Base-by-base conservation (phyloP, 345 rosid species). In the Anastatica hierochuntica region DNA sequence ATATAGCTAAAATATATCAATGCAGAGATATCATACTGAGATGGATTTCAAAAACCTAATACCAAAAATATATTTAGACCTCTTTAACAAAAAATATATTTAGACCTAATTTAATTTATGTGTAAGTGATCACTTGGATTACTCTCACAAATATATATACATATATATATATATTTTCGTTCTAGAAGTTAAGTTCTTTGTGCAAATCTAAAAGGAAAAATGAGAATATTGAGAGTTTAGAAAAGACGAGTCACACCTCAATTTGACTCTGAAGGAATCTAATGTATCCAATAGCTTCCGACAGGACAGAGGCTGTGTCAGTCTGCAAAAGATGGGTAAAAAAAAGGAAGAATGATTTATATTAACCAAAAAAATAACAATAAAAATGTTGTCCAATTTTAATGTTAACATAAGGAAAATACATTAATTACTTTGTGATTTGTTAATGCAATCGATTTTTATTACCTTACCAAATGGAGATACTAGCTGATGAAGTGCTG, bases 251-350 rank as follows among this genome's bases (percentile, higher is more conserved):
- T 71, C 74, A 54, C 69, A 85, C 98, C 96, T 90, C 90, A 79
- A 85, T 81, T 77, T 92, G 99, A 84, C 80, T 77, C 60, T 88
- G 95, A 65, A 92, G 99, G 99, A 88, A 88, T 92, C 99, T 88
- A 73, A 92, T 92, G 84, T 92, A 88, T 70, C 97, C 99, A 74
- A 88, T 85, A 57, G 97, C 82, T 69, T 92, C 99, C 81, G 82
- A 76, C 89, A 92, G 71, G 66, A 92, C 99, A 64, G 99, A 92
- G 55, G 97, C 99, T 49, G 99, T 88, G 90, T 92, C 99, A 83
- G 97, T 92, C 99, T 92, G 97, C 83, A 79, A 69, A 65, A 60
- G 47, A 61, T 35, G 76, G 34, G 53, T 59, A 61, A 64, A 76
- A 73, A 73, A 29, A 74, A 41, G 17, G 64, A 62, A 35, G 63